phyloP scores from a whole-genome alignment of 768 basidiomycete species.

The Hygrocybe coccinea region DNA sequence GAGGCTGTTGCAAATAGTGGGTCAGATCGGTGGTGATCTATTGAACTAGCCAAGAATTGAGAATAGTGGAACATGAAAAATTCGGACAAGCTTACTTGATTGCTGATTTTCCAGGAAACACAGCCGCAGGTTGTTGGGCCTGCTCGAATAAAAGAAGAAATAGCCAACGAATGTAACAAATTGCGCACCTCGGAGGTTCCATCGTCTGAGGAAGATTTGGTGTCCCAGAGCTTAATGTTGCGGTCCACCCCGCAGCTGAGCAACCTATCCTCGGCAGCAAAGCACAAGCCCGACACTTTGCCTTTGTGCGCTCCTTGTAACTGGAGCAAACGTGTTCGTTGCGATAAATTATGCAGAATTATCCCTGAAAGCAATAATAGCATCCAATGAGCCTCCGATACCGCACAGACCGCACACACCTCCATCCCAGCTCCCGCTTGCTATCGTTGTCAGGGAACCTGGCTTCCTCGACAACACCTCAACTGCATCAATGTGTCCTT shows the following conservation, averaged over 20 bases:
- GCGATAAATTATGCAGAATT: constrained; percentile 76
- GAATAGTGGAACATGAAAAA: constrained; percentile 1
- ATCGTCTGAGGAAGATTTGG: constrained; percentile 20
- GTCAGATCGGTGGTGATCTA: constrained; percentile 90
- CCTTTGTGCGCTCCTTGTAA: constrained; percentile 75
- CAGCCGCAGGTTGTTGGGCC: constrained; percentile 55
- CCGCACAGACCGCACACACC: constrained; percentile 47
- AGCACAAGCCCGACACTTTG: constrained; percentile 79
- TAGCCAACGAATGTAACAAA: background rate
- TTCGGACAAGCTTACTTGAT: constrained; percentile 65
- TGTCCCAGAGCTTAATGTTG: constrained; percentile 78
- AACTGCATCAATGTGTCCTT: constrained; percentile 94
- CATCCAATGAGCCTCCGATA: constrained; percentile 1
- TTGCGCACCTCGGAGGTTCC: constrained; percentile 34
- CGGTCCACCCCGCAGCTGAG: constrained; percentile 81
- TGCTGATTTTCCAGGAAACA: constrained; percentile 80
- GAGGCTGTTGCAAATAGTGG: constrained; percentile 93
- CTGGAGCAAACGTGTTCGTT: constrained; percentile 48
- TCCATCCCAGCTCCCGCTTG: constrained; percentile 95
- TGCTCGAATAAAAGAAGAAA: background rate
- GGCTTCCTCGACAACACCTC: constrained; percentile 75
- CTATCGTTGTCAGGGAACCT: constrained; percentile 69
- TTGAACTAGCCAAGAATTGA: constrained; percentile 50
- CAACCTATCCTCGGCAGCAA: constrained; percentile 56
- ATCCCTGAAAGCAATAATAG: constrained; percentile 50